Evolutionary conservation across 176 grass and related monocot genomes (phyloP), one percentile per base, ranked within the genome.

Genomic region (Pharus latifolius): DNA sequence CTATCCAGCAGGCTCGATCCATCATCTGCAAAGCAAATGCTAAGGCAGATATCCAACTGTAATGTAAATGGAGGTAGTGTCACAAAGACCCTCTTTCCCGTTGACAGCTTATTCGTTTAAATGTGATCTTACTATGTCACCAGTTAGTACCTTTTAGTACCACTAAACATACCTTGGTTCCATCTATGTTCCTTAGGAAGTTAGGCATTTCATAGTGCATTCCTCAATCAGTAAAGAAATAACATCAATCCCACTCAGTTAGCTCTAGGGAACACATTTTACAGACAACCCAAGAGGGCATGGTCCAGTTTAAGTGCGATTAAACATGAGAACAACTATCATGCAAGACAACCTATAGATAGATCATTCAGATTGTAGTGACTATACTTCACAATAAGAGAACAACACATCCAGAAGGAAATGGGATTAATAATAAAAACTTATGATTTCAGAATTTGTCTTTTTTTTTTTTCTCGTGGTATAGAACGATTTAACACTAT

Each of bases 21-120:
- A 47, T 69, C 47, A 19, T 87, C 95, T 1, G 81, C 95, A 32
- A 86, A 88, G 28, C 63, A 91, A 67, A 88, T 94, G 72, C 64
- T 94, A 12, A 88, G 90, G 78, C 90, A 90, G 37, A 88, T 99
- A 56, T 98, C 95, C 33, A 98, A 91, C 88, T 99, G 95, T 10
- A 86, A 99, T 45, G 90, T 94, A 34, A 99, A 99, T 76, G 90
- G 68, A 91, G 95, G 95, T 94, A 82, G 25, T 7, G 22, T 34
- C 15, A 60, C 6, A 29, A 53, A 14, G 43, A 34, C 46, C 44
- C 34, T 62, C 52, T 58, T 64, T 8, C 49, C 10, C 49, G 47
- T 43, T 49, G 29, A 35, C 41, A 48, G 22, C 48, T 18, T 38
- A 31, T 2, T 14, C 27, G n/a, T 58, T 60, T 40, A 31, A 47